Evolutionary conservation across 192 early-diverging fungal genomes (phyloP).

Genomic region (Umbelopsis sp.): DNA sequence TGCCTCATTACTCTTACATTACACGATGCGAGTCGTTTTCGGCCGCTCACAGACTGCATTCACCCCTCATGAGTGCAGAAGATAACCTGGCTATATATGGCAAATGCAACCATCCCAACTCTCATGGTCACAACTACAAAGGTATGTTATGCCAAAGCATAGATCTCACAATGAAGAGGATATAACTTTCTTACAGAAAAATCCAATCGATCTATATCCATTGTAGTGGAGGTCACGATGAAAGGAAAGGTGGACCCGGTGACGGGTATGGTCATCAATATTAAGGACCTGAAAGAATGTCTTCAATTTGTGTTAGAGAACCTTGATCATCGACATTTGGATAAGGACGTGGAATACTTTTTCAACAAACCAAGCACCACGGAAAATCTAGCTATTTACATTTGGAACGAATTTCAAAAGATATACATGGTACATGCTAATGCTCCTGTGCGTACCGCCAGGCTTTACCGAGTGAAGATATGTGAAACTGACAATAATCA

Average conservation of each 20-base stretch:
- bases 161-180: neutral
- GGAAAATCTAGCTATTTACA: conserved; percentile 87
- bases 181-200: neutral
- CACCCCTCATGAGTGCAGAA: conserved; percentile 65
- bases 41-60: conserved; percentile 88
- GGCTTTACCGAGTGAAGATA: conserved; percentile 61
- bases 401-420: conserved; percentile 65
- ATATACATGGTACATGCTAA: conserved; percentile 20
- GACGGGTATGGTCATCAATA: conserved; percentile 90
- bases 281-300: conserved; percentile 77
- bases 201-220: too few species aligned
- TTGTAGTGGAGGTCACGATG: conserved; percentile 70
- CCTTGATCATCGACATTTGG: conserved; percentile 88
- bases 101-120: conserved; percentile 84
- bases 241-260: conserved; percentile 71
- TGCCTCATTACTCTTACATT: conserved; percentile 65
- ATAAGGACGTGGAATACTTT: conserved; percentile 83
- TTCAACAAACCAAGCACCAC: conserved; percentile 71
- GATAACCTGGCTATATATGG: conserved; percentile 80
- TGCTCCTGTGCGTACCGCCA: conserved; percentile 18
- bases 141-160: conserved; percentile 53
- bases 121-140: conserved; percentile 93
- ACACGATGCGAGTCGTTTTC: conserved; percentile 82
- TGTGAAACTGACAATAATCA: conserved; percentile 73
- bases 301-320: conserved; percentile 78